Percentiles rank a stretch among this genome's conserved stretches.
phyloP scores from a whole-genome alignment of 768 basidiomycete species.

The Tricholoma sp. region DNA sequence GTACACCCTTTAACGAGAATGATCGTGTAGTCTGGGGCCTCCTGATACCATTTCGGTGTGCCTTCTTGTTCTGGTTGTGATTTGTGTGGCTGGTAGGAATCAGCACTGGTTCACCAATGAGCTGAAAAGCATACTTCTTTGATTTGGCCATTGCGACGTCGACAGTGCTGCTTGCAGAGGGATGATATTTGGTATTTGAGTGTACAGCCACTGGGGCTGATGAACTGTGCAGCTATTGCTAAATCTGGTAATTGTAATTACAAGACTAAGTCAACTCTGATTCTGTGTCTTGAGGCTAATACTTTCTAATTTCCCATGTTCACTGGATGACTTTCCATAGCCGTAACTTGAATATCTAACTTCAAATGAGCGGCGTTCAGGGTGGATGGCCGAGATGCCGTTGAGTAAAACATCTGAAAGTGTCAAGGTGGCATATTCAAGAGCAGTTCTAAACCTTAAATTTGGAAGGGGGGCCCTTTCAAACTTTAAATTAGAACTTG shows the following conservation, averaged over 20 bases:
- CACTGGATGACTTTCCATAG: no score
- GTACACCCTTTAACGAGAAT: conserved; percentile 86
- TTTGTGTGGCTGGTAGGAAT: conserved; percentile 64
- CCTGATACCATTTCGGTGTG: conserved; percentile 97
- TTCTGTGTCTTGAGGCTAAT: no score
- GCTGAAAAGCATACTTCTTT: conserved; percentile 68
- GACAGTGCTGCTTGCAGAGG: conserved; percentile 23
- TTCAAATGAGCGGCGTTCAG: no score
- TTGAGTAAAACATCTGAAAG: no score
- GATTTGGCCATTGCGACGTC: conserved; percentile 85
- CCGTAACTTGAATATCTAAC: no score
- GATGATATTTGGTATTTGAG: conserved; percentile 9
- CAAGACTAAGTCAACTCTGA: no score
- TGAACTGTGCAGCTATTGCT: conserved; percentile 32
- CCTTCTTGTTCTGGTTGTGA: conserved; percentile 96
- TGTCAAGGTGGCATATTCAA: no score
- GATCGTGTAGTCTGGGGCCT: conserved; percentile 67
- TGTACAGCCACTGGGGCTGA: conserved; percentile 44
- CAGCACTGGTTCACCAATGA: not conserved
- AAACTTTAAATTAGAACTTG: no score
- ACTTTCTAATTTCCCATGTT: no score
- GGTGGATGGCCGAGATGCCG: no score
- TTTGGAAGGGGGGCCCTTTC: no score
- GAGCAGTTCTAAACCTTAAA: no score
- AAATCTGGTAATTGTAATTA: conserved; percentile 4